Evolutionary conservation across 1,284 basidiomycete genomes (phyloP).

Genomic region (Leccinum fallax): DNA sequence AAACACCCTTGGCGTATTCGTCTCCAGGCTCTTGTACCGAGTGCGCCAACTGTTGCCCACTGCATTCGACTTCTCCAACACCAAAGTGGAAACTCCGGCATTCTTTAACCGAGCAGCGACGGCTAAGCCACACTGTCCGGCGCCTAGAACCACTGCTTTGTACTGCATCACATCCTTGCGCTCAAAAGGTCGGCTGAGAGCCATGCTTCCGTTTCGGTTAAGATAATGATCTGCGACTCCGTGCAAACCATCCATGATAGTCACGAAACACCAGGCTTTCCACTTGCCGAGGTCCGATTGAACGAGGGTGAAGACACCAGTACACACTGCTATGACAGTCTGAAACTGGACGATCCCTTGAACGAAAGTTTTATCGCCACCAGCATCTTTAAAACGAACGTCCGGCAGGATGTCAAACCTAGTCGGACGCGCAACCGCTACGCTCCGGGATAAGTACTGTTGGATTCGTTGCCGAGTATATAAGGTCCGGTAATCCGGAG

Average conservation of each 20-base stretch:
- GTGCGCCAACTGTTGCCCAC: slow-evolving; percentile 21
- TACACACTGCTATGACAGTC: slow-evolving; percentile 16
- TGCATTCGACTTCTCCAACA: slow-evolving; percentile 14
- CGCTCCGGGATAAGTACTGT: slow-evolving; percentile 4
- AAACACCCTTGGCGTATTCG: slow-evolving; percentile 20
- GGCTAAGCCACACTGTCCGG: slow-evolving; percentile 23
- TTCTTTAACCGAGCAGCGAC: slow-evolving; percentile 21
- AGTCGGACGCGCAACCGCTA: slow-evolving; percentile 1
- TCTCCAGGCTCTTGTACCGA: slow-evolving; percentile 19
- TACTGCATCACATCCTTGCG: slow-evolving; percentile 6
- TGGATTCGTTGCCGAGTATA: slow-evolving; percentile 10
- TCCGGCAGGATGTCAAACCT: slow-evolving; percentile 7
- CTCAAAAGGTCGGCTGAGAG: slow-evolving; percentile 3
- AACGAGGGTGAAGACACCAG: slow-evolving; percentile 18
- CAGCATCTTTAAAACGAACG: slow-evolving; percentile 5
- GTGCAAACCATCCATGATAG: slow-evolving; percentile 13
- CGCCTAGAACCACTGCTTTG: slow-evolving; percentile 18
- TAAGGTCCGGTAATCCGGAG: slow-evolving; percentile 16
- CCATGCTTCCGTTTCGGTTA: background rate
- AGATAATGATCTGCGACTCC: slow-evolving; percentile 9
- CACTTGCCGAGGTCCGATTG: slow-evolving; percentile 6
- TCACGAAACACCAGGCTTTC: slow-evolving; percentile 23
- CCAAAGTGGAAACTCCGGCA: slow-evolving; percentile 13
- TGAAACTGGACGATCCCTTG: slow-evolving; percentile 19
- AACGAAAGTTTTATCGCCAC: slow-evolving; percentile 5